These are phyloP conservation scores for Candida argentea DNA, from an alignment of 805 yeast genomes.

Conservation along the genomic window DNA sequence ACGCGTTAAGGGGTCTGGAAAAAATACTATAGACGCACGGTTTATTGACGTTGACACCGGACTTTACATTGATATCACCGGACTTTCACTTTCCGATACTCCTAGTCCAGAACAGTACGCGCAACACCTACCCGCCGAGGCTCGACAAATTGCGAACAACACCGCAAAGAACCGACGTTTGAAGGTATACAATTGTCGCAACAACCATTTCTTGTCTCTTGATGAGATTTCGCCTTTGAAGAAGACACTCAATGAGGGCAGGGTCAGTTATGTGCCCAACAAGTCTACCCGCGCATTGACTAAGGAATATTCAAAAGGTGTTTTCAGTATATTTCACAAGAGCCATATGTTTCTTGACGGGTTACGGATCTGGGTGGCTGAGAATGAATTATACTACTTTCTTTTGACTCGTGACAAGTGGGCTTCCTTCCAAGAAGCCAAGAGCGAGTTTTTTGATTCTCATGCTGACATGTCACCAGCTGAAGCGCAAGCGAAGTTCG, in stretches of 20 bases:
- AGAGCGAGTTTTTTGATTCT: too few relatives aligned
- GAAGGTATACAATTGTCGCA: slow-evolving; percentile 28
- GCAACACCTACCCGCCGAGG: slow-evolving; percentile 1
- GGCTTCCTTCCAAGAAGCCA: too few relatives aligned
- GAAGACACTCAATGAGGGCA: slow-evolving; percentile 24
- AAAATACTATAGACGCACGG: slow-evolving; percentile 45
- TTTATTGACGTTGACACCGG: slow-evolving; percentile 41
- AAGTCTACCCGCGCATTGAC: slow-evolving; percentile 17
- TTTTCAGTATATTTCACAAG: too few relatives aligned
- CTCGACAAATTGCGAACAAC: slow-evolving; percentile 4
- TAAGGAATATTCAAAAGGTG: slow-evolving; percentile 28
- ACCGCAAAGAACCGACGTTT: slow-evolving; percentile 16
- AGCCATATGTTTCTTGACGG: too few relatives aligned
- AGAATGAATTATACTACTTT: too few relatives aligned
- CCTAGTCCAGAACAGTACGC: slow-evolving; percentile 11
- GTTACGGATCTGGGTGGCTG: too few relatives aligned
- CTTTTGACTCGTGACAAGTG: too few relatives aligned
- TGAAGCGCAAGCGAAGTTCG: too few relatives aligned
- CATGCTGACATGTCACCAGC: too few relatives aligned
- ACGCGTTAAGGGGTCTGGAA: slow-evolving; percentile 42
- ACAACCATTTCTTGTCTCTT: slow-evolving; percentile 22
- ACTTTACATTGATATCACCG: slow-evolving; percentile 32
- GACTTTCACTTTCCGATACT: slow-evolving; percentile 21
- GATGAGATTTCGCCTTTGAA: slow-evolving; percentile 23
- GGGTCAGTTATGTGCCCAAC: slow-evolving; percentile 23